These are phyloP conservation scores for Cyclotella choctawhatcheeana DNA, from an alignment of 108 stramenopile species.

Conservation along the genomic window DNA sequence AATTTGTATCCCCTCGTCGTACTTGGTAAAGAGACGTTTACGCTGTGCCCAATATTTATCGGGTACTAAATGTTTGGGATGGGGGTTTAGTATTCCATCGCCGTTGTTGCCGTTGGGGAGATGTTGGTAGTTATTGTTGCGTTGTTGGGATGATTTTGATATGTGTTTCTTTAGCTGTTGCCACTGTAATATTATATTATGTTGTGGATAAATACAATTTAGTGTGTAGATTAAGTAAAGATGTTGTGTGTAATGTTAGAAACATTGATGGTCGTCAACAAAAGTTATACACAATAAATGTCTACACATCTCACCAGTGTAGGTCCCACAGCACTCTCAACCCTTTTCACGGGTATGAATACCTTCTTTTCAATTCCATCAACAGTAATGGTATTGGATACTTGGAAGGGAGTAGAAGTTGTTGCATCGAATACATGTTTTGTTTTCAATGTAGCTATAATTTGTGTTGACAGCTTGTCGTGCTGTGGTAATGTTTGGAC, in stretches of 20 bases:
- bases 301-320: constrained; percentile 25
- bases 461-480: too few relatives aligned
- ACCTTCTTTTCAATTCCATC: constrained; percentile 28
- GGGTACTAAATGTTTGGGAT: constrained; percentile 66
- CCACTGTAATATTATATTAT: constrained; percentile 16
- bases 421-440: too few relatives aligned
- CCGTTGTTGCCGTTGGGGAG: constrained; percentile 53
- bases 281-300: background rate
- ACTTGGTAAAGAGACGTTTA: constrained; percentile 72
- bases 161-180: constrained; percentile 13
- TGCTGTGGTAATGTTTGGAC: background rate
- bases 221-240: too few relatives aligned
- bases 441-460: background rate
- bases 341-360: constrained; percentile 42
- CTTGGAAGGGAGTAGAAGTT: background rate
- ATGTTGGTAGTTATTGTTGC: too few relatives aligned
- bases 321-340: constrained; percentile 35
- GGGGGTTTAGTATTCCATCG: constrained; percentile 78
- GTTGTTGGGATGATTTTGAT: constrained; percentile 17
- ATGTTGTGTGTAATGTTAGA: too few relatives aligned
- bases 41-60: constrained; percentile 89
- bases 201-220: background rate
- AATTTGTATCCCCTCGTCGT: constrained; percentile 81
- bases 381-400: background rate
- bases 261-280: background rate